Base-by-base conservation (phyloP, 192 early-diverging fungal species). In the Coemansia sp. region DNA sequence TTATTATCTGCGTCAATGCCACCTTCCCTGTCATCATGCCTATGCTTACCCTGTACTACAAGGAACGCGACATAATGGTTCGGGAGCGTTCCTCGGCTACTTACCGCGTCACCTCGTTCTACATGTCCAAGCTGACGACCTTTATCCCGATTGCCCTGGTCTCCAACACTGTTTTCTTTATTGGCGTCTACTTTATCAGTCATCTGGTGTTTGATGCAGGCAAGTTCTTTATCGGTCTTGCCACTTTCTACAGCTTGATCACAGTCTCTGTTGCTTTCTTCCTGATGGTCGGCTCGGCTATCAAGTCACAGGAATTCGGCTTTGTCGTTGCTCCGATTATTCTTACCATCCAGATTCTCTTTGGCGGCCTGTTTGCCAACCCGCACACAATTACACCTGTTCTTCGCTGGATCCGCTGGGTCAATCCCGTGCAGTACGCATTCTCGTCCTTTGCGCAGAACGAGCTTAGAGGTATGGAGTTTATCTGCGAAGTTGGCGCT, bases 81-180 rank as follows among this genome's bases (percentile, higher is more conserved):
- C 83, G 88, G 2, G 90, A 92, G 80, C 82, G 90, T 2, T 85
- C 87, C 14, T 71, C 82, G 32, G 87, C 87, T 1, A 82, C 85
- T 28, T 92, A 88, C 84, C 80, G 90, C 18, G 67, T 86, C 38
- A 81, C 84, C 3, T 77, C 87, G 18, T 89, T 82, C 59, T 90
- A 82, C 60, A 42, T 89, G 30, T 86, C 89, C 36, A 90, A 89
- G 70, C 65, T 86, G 60, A 72, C 89, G 16, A 84, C 85, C 12
- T 77, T 75, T 30, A 51, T 83, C 5, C 81, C 81, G 8, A 64
- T 83, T 36, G 57, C 70, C 17, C 58, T 73, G 28, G 25, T 73
- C 25, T 29, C 66, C 62, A 76, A 75, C 65, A 64, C 71, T 5
- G 33, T 79, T 12, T 79, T 83, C 64, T 75, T 71, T 63, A 73